Evolutionary conservation across 306 rosid species (phyloP).

Genomic region (Cicer chorassanicum): DNA sequence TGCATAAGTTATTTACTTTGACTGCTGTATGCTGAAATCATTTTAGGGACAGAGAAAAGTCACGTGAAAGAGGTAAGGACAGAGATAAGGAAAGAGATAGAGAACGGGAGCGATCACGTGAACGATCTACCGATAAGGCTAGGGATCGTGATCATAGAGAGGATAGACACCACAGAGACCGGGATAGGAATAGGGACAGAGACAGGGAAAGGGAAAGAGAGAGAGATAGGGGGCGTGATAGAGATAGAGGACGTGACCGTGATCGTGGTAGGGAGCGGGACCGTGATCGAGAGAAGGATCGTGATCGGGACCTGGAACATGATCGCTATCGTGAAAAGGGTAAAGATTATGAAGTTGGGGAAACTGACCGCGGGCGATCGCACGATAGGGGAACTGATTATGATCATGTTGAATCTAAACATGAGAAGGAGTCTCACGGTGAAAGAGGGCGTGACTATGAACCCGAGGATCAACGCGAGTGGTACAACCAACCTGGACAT

Average conservation of each 20-base stretch:
- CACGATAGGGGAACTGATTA: slow-evolving; percentile 71
- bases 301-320: slow-evolving; percentile 62
- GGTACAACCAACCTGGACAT: slow-evolving; percentile 73
- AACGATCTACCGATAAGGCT: slow-evolving; percentile 73
- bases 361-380: slow-evolving; percentile 69
- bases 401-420: slow-evolving; percentile 73
- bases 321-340: slow-evolving; percentile 76
- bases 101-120: slow-evolving; percentile 73
- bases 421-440: slow-evolving; percentile 69
- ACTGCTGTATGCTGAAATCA: slow-evolving; percentile 41
- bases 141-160: slow-evolving; percentile 88
- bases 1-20: slow-evolving; percentile 2
- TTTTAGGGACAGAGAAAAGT: slow-evolving; percentile 87
- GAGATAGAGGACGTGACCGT: slow-evolving; percentile 69
- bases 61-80: slow-evolving; percentile 86
- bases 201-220: slow-evolving; percentile 77
- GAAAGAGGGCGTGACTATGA: slow-evolving; percentile 67
- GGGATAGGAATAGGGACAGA: slow-evolving; percentile 66
- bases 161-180: slow-evolving; percentile 90
- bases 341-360: slow-evolving; percentile 73
- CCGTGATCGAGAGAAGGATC: slow-evolving; percentile 58
- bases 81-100: slow-evolving; percentile 74
- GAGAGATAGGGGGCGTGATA: slow-evolving; percentile 77
- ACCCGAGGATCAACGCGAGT: slow-evolving; percentile 71
- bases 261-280: slow-evolving; percentile 70